Conservation (phyloP, 257 asterid genomes). For the Forsythia suspensa region DNA sequence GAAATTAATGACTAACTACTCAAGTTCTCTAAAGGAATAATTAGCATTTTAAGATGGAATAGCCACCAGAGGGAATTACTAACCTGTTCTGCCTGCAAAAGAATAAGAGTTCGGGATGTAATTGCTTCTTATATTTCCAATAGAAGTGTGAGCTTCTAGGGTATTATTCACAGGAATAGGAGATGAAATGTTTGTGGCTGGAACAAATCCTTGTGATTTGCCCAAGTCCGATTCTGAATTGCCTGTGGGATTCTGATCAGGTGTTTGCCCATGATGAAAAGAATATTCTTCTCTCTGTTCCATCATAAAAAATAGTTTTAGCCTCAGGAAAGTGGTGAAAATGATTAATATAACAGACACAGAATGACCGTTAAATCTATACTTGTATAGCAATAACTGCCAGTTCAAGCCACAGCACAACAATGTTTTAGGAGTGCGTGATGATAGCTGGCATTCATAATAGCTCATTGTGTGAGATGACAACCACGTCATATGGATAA, state of each 20-base stretch:
- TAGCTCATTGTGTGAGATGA: not conserved
- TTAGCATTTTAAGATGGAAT: constrained; percentile 6
- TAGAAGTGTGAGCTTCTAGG: constrained; percentile 37
- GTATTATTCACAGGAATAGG: constrained; percentile 52
- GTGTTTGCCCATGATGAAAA: constrained; percentile 37
- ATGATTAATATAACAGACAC: constrained; percentile 1
- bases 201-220: constrained; percentile 45
- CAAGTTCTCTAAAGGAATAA: not conserved
- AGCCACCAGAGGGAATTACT: constrained; percentile 11
- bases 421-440: not conserved
- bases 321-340: constrained; percentile 5
- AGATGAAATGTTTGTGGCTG: constrained; percentile 38
- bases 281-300: constrained; percentile 46
- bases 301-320: constrained; percentile 34
- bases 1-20: not conserved
- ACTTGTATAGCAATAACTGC: not conserved
- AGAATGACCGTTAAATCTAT: not conserved
- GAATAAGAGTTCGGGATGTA: constrained; percentile 48
- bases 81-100: constrained; percentile 59
- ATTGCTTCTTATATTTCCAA: constrained; percentile 29
- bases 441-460: not conserved
- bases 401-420: not conserved
- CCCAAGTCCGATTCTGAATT: constrained; percentile 38
- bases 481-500: not conserved
- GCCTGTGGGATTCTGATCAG: constrained; percentile 51